Conservation (phyloP, 805 yeast genomes). For the Grigorovia jiainica region DNA sequence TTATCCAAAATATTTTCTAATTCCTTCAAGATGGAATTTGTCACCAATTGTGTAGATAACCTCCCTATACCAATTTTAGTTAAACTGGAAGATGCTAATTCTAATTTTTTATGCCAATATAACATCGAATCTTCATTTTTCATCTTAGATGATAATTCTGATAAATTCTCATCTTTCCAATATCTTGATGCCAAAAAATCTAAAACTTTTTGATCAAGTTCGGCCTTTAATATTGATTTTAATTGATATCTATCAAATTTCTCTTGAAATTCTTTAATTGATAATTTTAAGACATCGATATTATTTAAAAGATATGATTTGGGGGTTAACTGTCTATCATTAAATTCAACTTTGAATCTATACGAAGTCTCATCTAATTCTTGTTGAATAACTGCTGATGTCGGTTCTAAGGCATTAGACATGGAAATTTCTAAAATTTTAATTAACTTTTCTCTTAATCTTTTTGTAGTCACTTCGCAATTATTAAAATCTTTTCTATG, state of each 20-base stretch:
- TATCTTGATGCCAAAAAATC: constrained; percentile 83
- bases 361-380: constrained; percentile 92
- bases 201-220: constrained; percentile 79
- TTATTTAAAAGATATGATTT: constrained; percentile 90
- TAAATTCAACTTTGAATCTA: constrained; percentile 90
- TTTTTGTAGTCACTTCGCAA: constrained; percentile 67
- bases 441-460: constrained; percentile 71
- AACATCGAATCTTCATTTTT: constrained; percentile 44
- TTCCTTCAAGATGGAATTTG: constrained; percentile 71
- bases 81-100: constrained; percentile 68
- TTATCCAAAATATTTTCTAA: constrained; percentile 61
- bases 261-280: constrained; percentile 78
- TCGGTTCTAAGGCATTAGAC: constrained; percentile 83
- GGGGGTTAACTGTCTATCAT: constrained; percentile 88
- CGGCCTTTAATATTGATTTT: constrained; percentile 66
- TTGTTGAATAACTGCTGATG: constrained; percentile 73
- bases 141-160: constrained; percentile 40
- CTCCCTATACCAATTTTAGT: constrained; percentile 95
- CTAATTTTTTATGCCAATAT: constrained; percentile 83
- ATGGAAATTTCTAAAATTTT: constrained; percentile 81
- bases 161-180: constrained; percentile 60
- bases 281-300: constrained; percentile 74
- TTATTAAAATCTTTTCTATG: constrained; percentile 50
- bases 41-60: constrained; percentile 70
- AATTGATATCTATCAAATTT: constrained; percentile 77